A percentile compares a stretch with the other conserved stretches of the same genome.
phyloP scores from a whole-genome alignment of 2,329 filamentous ascomycete genomes.

The Botrytis pseudocinerea region DNA sequence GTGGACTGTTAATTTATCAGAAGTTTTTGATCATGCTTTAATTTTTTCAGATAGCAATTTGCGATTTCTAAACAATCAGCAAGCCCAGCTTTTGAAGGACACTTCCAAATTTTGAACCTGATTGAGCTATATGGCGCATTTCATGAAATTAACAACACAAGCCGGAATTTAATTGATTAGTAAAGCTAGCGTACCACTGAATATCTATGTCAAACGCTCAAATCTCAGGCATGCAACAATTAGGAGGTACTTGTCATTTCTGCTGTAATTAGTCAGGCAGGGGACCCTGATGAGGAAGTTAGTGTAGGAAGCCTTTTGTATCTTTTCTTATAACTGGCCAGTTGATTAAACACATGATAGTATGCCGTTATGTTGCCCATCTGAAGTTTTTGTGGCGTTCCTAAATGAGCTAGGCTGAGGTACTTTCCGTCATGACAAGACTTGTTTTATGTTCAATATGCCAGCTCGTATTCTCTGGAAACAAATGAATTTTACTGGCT shows the following conservation, averaged over 20 bases:
- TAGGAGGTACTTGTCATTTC: not conserved
- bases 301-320: not conserved
- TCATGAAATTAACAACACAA: not conserved
- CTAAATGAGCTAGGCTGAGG: not conserved
- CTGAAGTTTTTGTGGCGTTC: not conserved
- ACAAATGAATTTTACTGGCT: not conserved
- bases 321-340: not conserved
- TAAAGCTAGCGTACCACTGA: not conserved
- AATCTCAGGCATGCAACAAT: not conserved
- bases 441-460: not conserved
- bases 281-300: not conserved
- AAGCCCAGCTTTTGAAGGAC: not conserved
- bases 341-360: not conserved
- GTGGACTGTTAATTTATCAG: fast-evolving
- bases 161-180: not conserved
- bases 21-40: not conserved
- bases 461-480: not conserved
- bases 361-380: not conserved
- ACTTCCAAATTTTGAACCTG: not conserved
- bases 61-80: not conserved
- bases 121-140: not conserved
- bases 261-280: not conserved
- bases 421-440: not conserved
- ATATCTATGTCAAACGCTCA: not conserved
- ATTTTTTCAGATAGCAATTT: not conserved